Evolutionary conservation across 2,329 filamentous ascomycete genomes (phyloP).

Genomic region (Ilyonectria mors-panacis): DNA sequence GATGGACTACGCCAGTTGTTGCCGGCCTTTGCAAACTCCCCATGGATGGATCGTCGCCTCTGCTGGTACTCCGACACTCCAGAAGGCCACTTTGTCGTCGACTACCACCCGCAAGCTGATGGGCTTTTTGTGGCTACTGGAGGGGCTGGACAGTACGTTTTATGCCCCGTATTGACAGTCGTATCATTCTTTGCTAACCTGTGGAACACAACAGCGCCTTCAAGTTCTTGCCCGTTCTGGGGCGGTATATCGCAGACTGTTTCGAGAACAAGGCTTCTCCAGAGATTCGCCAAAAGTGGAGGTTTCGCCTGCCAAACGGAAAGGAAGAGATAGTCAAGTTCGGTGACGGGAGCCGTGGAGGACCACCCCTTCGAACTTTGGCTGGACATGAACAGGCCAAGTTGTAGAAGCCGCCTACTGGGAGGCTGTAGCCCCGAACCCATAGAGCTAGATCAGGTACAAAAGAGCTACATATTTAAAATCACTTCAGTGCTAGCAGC

Average conservation of each 20-base stretch:
- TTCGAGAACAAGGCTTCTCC: constrained; percentile 50
- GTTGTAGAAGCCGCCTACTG: constrained; percentile 27
- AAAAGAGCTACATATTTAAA: not conserved
- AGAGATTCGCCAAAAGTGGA: constrained; percentile 51
- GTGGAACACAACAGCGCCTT: constrained; percentile 24
- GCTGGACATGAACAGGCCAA: constrained; percentile 48
- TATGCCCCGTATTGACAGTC: fast-evolving
- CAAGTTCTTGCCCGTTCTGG: constrained; percentile 42
- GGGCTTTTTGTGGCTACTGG: constrained; percentile 65
- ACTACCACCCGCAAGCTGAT: constrained; percentile 65
- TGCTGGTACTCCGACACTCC: constrained; percentile 79
- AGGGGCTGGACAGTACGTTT: constrained; percentile 46
- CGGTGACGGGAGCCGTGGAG: constrained; percentile 51
- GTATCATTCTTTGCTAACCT: constrained; percentile 15
- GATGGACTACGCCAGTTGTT: constrained; percentile 67
- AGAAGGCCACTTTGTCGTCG: constrained; percentile 73
- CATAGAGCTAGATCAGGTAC: not conserved
- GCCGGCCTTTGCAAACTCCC: constrained; percentile 66
- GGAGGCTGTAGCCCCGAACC: not conserved
- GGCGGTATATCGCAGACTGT: constrained; percentile 49
- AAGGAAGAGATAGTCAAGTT: constrained; percentile 31
- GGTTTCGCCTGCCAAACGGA: constrained; percentile 34
- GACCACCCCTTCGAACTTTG: constrained; percentile 47
- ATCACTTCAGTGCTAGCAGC: too few species aligned
- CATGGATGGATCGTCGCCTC: constrained; percentile 66